Evolutionary conservation across 208 protist genomes (phyloP).

Genomic region (Trichomonas gallinae): DNA sequence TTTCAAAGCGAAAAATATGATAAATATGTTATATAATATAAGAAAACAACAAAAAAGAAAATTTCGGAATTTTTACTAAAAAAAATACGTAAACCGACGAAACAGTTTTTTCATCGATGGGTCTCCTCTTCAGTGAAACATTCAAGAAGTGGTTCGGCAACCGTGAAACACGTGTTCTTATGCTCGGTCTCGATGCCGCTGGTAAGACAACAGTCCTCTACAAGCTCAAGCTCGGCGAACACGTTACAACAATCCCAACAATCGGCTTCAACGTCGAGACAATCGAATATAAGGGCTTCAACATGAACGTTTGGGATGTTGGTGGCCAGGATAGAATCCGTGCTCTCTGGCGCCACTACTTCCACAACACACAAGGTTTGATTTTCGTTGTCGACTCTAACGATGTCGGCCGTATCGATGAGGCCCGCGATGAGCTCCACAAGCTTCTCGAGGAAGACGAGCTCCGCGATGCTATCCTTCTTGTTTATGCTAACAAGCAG

Average conservation of each 20-base stretch:
- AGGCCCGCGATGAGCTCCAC: conserved; percentile 49
- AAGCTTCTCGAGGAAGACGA: conserved; percentile 85
- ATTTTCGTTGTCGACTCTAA: conserved; percentile 90
- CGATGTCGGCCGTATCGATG: conserved; percentile 68
- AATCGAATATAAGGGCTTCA: conserved; percentile 54
- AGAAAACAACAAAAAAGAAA: too few relatives aligned
- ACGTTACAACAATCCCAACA: conserved; percentile 77
- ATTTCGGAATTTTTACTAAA: too few relatives aligned
- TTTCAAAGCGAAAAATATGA: too few relatives aligned
- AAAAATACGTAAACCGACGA: neutral
- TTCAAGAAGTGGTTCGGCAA: conserved; percentile 26
- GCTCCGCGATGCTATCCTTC: conserved; percentile 73
- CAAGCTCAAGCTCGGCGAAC: conserved; percentile 82
- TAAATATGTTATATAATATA: too few relatives aligned
- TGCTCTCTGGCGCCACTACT: conserved; percentile 83
- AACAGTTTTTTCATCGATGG: conserved; percentile 17
- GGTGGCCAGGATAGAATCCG: conserved; percentile 84
- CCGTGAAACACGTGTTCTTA: conserved; percentile 70
- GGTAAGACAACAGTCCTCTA: conserved; percentile 90
- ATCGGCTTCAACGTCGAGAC: conserved; percentile 71
- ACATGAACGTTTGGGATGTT: conserved; percentile 77
- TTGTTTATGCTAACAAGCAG: conserved; percentile 97
- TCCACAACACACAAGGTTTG: conserved; percentile 75
- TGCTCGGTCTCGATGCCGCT: conserved; percentile 82
- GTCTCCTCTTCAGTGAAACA: conserved; percentile 27